Conservation (phyloP, 306 rosid genomes). For the Dalbergia cochinchinensis region DNA sequence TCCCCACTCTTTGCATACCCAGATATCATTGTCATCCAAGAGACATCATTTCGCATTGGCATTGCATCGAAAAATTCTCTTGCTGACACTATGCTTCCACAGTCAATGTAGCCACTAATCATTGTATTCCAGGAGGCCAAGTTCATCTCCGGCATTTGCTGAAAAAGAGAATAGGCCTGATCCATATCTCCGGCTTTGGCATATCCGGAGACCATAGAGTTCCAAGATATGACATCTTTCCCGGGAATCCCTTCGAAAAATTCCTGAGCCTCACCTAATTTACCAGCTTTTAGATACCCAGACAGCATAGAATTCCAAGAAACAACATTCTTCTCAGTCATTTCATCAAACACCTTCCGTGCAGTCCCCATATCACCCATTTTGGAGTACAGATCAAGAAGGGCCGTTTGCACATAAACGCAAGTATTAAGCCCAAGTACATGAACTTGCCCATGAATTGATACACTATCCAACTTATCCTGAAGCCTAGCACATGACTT, state of each 20-base stretch:
- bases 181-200: constrained; percentile 65
- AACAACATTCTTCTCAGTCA: constrained; percentile 69
- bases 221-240: constrained; percentile 81
- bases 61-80: constrained; percentile 60
- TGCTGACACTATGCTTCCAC: constrained; percentile 59
- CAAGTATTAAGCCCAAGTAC: constrained; percentile 62
- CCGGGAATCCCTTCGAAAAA: constrained; percentile 66
- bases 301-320: constrained; percentile 82
- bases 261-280: constrained; percentile 56
- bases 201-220: constrained; percentile 72
- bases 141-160: constrained; percentile 66
- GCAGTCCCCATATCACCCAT: constrained; percentile 61
- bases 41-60: constrained; percentile 65
- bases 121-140: constrained; percentile 76
- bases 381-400: constrained; percentile 69
- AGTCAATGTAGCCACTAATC: constrained; percentile 67
- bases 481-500: constrained; percentile 71
- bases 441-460: constrained; percentile 73
- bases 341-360: constrained; percentile 67
- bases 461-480: constrained; percentile 50
- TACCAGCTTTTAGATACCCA: constrained; percentile 67
- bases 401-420: constrained; percentile 77
- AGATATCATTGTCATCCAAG: constrained; percentile 70
- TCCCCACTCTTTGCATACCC: constrained; percentile 77
- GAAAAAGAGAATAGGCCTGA: constrained; percentile 62